Base-by-base conservation (phyloP, 1,284 basidiomycete species). In the Moniliophthora roreri region DNA sequence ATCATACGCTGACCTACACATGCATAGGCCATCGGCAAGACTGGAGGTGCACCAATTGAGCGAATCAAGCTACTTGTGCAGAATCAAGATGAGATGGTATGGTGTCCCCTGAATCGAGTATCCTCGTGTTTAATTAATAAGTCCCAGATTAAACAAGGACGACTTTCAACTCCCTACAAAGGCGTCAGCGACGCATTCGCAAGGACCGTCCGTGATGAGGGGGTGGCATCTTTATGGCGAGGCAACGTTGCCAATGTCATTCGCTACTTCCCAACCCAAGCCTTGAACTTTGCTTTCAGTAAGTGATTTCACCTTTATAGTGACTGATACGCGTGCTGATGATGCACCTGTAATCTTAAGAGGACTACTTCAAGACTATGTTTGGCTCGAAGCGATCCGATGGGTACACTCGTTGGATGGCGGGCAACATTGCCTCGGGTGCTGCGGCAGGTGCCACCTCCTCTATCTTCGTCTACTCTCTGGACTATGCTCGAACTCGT, bases 11-110 rank as follows among this genome's bases (percentile, higher is more conserved):
- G 32, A 35, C 13, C 3, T 18, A 9, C 15, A 21, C 9, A 32
- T 26, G 23, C 21, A 32, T 13, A 52, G 40, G 68, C 81, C 57
- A 83, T 86, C 67, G 80, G 84, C 62, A 87, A 88, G 75, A 87
- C 84, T 40, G 79, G 76, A 52, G 85, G 85, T 37, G 86, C 85
- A 56, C 85, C 86, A 64, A 87, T 88, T 57, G 85, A 88, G 73
- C 82, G 86, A 59, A 82, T 87, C 68, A 88, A 81, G 73, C 69
- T 87, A 59, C 71, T 86, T 63, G 81, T 86, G 61, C 85, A 87
- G 73, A 87, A 87, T 69, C 85, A 87, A 72, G 81, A 71, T 16
- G 69, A 71, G 11, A 74, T 74, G 76, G 48, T 54, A 11, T 4
- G 21, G 21, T 3, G 10, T 26, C 13, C 11, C 8, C 13, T 8